Base-by-base conservation (phyloP, 352 stramenopile genomes). In the Phytophthora crassamura region DNA sequence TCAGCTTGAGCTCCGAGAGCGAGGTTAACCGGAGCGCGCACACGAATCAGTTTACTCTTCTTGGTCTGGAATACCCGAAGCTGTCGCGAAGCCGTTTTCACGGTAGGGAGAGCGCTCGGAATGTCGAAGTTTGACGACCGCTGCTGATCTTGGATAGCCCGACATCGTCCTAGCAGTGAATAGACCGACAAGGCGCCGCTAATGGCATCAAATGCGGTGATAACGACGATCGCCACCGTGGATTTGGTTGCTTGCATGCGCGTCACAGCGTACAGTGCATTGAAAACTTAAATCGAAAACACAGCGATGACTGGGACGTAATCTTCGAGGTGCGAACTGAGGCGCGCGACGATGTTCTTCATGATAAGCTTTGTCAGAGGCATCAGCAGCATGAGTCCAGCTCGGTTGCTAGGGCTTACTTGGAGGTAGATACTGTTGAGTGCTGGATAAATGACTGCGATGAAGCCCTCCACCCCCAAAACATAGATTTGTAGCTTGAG, bases 261-360 rank as follows among this genome's bases (percentile, higher is more conserved):
- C 0, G 47, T 64, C 0, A 59, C 50, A 8, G 70, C 51, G 41
- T 76, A 78, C 4, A 81, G 28, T 11, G 65, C 55, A 20, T 76
- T 75, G 22, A 74, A 80, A 0, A 80, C 68, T 28, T 80, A 68
- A 25, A 80, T 73, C 0, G 70, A 67, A 35, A 78, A 74, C 4
- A 81, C 60, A 6, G 64, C 47, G 4, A 65, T 64, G 7, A 72
- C 47, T 1, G 68, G 68, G 4, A 80, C 22, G 16, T 67, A 64
- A 34, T 80, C 68, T 49, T 71, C 61, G 22, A 73, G 49, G 5
- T 71, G 61, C 0, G 40, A 40, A 0, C 28, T 67, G 1, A 52
- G 49, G 20, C 59, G 59, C 5, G 68, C 68, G 5, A 74, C 57
- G 15, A 70, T 30, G 28, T 80, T 69, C 8, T 75, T 71, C 46